Conservation (phyloP, 768 basidiomycete species). For the Pleurotus pulmonarius region DNA sequence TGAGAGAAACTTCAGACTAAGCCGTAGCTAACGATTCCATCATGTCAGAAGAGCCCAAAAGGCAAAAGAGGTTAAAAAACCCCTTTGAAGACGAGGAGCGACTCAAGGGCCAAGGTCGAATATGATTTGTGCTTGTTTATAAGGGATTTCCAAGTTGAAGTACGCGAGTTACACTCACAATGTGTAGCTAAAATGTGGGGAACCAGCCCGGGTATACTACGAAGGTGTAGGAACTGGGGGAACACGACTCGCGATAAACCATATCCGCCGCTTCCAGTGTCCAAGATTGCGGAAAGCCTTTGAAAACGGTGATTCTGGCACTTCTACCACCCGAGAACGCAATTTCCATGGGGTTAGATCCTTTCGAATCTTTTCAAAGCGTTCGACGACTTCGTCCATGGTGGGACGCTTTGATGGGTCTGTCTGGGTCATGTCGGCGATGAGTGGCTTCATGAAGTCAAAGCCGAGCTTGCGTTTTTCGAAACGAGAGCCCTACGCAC, state of each 20-base stretch:
- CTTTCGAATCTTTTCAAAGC: conserved; percentile 3
- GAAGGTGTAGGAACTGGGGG: conserved; percentile 2
- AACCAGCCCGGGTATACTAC: background rate
- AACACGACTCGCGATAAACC: background rate
- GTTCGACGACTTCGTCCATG: conserved; percentile 1
- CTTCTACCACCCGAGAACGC: conserved; percentile 2
- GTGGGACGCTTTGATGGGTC: conserved; percentile 8
- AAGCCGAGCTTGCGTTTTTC: background rate
- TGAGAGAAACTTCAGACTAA: no score
- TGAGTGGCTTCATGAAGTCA: conserved; percentile 5
- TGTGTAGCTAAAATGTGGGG: no score
- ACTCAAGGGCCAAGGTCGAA: no score
- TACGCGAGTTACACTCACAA: no score
- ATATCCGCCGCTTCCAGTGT: background rate
- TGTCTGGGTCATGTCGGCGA: conserved; percentile 4
- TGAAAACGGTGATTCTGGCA: background rate
- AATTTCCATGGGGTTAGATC: conserved; percentile 1
- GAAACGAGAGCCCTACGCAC: background rate
- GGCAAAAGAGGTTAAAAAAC: no score
- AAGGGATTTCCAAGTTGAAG: no score
- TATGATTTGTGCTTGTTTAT: no score
- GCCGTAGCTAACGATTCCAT: no score
- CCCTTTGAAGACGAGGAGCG: no score
- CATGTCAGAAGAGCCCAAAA: no score
- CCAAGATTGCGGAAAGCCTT: background rate